Evolutionary conservation across 306 rosid genomes (phyloP).

Genomic region (apple (Malus domestica)): ASM211411v1 NC_041802.1:24324001-24324500

Average conservation of each 20-base stretch:
- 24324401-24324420: slow-evolving; percentile 89
- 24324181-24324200: slow-evolving; percentile 68
- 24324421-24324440: slow-evolving; percentile 79
- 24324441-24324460: slow-evolving; percentile 86
- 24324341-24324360: slow-evolving; percentile 37
- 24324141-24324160: slow-evolving; percentile 66
- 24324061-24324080: slow-evolving; percentile 53
- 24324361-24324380: slow-evolving; percentile 48
- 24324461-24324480: slow-evolving; percentile 96
- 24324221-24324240: slow-evolving; percentile 44
- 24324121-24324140: slow-evolving; percentile 63
- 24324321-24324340: slow-evolving; percentile 64
- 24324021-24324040: slow-evolving; percentile 77
- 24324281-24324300: slow-evolving; percentile 68
- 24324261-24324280: slow-evolving; percentile 55
- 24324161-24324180: slow-evolving; percentile 66
- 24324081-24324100: slow-evolving; percentile 59
- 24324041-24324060: slow-evolving; percentile 70
- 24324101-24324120: slow-evolving; percentile 66
- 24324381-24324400: slow-evolving; percentile 64
- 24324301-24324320: slow-evolving; percentile 76
- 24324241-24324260: slow-evolving; percentile 51
- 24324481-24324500: slow-evolving; percentile 75
- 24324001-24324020: slow-evolving; percentile 50
- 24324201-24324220: slow-evolving; percentile 56